These are phyloP conservation scores for Pythium biforme DNA, from an alignment of 352 stramenopile genomes.

Conservation along the genomic window DNA sequence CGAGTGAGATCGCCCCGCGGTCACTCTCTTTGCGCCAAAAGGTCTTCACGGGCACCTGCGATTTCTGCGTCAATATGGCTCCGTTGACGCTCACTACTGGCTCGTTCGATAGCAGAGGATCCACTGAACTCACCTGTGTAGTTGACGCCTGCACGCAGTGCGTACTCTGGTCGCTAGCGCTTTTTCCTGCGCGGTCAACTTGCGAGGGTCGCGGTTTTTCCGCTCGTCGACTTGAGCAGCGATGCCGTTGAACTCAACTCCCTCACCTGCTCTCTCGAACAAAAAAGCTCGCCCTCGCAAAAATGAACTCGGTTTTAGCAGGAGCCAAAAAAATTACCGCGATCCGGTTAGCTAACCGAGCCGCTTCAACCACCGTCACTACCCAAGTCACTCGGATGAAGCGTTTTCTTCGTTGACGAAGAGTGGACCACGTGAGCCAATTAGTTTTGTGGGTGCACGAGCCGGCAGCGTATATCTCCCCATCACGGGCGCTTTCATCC, in stretches of 20 bases:
- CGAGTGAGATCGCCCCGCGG: too few species aligned
- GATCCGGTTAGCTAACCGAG: too few species aligned
- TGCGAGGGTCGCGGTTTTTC: not conserved
- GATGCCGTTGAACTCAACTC: constrained; percentile 1
- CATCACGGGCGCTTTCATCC: too few species aligned
- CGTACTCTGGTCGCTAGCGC: not conserved
- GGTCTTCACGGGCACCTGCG: too few species aligned
- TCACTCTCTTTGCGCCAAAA: too few species aligned
- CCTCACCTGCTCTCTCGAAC: not conserved
- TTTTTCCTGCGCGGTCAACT: not conserved
- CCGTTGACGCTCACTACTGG: too few species aligned
- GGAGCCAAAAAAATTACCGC: not conserved
- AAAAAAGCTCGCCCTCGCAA: constrained; percentile 1
- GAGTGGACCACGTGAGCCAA: not conserved
- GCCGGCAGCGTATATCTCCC: too few species aligned
- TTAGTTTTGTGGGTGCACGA: too few species aligned
- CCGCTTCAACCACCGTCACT: not conserved
- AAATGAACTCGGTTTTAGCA: constrained; percentile 5
- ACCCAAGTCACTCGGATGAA: not conserved
- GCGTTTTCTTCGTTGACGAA: not conserved
- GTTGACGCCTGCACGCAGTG: not conserved
- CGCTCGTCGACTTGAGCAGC: not conserved
- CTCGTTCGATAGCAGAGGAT: not conserved
- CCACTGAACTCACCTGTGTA: not conserved
- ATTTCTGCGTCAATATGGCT: not conserved